These are phyloP conservation scores for Thraustotheca clavata DNA, from an alignment of 352 stramenopile genomes.

Conservation along the genomic window DNA sequence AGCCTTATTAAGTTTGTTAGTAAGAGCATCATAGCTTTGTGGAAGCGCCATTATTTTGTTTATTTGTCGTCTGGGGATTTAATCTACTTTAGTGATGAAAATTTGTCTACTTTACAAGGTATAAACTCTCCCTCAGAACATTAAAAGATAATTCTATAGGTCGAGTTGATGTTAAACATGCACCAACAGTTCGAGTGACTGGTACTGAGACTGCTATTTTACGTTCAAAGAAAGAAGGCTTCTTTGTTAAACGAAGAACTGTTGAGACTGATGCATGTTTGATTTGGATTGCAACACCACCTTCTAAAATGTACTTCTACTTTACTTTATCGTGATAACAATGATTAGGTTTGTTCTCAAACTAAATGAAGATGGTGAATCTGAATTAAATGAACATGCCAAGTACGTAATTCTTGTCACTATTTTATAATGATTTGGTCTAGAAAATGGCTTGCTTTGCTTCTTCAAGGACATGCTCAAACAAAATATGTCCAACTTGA, in stretches of 20 bases:
- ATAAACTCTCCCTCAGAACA: not conserved
- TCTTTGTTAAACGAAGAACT: conserved; percentile 41
- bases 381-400: conserved; percentile 48
- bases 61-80: conserved; percentile 64
- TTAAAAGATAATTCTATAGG: not conserved
- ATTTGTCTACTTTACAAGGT: conserved; percentile 50
- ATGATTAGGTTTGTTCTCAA: not conserved
- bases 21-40: conserved; percentile 78
- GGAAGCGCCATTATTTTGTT: conserved; percentile 76
- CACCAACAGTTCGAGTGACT: conserved; percentile 67
- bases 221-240: conserved; percentile 65
- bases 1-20: not conserved
- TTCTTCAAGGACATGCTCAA: conserved; percentile 66
- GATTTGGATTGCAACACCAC: conserved; percentile 73
- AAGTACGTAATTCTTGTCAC: conserved; percentile 28
- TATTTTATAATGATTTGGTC: not conserved
- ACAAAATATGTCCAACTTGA: conserved; percentile 79
- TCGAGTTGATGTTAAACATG: conserved; percentile 65
- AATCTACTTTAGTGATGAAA: conserved; percentile 72
- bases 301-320: conserved; percentile 55
- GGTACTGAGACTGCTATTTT: conserved; percentile 45
- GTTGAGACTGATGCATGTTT: conserved; percentile 56
- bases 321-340: not conserved
- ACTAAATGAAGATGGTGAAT: conserved; percentile 9
- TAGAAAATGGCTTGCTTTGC: conserved; percentile 59